A percentile compares a stretch with the other conserved stretches of the same genome.
phyloP scores from a whole-genome alignment of 176 grass and related monocot species.

The Oryza meyeriana region DNA sequence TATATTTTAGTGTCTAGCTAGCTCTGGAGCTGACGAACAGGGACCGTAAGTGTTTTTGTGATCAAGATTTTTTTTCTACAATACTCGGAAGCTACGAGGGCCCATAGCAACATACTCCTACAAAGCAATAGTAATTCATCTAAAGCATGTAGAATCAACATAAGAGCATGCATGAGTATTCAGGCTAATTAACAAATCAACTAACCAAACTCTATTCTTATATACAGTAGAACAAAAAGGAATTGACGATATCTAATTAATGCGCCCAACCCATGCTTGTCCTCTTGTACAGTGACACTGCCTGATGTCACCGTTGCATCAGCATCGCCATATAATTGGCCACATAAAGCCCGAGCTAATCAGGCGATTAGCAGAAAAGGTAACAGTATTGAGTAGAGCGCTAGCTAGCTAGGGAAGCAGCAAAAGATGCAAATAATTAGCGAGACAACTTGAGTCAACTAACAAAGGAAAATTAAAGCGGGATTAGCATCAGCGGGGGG shows the following conservation, averaged over 20 bases:
- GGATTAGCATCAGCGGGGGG: not conserved
- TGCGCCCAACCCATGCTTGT: not conserved
- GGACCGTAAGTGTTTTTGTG: too few relatives aligned
- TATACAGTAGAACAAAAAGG: too few relatives aligned
- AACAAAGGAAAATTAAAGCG: conserved; percentile 15
- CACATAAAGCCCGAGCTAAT: not conserved
- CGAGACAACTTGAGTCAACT: conserved; percentile 33
- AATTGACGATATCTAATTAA: too few relatives aligned
- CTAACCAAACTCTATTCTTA: too few relatives aligned
- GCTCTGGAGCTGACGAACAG: too few relatives aligned
- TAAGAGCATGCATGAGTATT: not conserved
- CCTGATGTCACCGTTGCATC: conserved; percentile 18
- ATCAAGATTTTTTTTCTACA: too few relatives aligned
- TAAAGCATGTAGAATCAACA: too few relatives aligned
- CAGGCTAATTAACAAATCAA: too few relatives aligned
- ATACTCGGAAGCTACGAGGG: too few relatives aligned
- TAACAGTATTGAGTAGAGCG: conserved; percentile 6
- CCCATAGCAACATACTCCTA: too few relatives aligned
- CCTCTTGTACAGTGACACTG: conserved; percentile 8
- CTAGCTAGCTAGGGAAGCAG: conserved; percentile 26
- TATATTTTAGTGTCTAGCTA: too few relatives aligned
- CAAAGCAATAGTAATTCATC: too few relatives aligned
- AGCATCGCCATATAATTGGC: not conserved
- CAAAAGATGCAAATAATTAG: conserved; percentile 36
- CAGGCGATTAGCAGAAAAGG: not conserved